These are phyloP conservation scores for Proliferodiscus dingleyae DNA, from an alignment of 2,329 filamentous ascomycete genomes.

Conservation along the genomic window DNA sequence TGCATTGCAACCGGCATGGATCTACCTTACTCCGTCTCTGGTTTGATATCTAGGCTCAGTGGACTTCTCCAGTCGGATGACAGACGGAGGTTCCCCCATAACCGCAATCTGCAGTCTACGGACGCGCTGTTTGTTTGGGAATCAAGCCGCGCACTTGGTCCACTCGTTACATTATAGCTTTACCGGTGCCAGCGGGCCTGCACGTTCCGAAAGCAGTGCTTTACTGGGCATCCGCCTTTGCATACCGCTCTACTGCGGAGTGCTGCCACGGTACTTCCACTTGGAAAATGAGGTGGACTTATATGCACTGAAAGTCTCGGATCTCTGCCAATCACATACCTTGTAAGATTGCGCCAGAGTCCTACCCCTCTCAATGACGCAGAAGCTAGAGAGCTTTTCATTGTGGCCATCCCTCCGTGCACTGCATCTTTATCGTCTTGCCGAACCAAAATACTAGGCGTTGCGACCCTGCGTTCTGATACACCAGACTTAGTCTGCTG, in stretches of 20 bases:
- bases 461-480: conserved; percentile 1
- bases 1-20: conserved; percentile 14
- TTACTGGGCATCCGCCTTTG: neutral
- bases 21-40: conserved; percentile 7
- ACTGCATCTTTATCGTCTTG: conserved; percentile 5
- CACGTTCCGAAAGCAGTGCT: neutral
- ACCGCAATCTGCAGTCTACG: neutral
- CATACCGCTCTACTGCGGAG: neutral
- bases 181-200: neutral
- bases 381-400: conserved; percentile 1
- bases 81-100: neutral
- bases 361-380: neutral
- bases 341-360: too few relatives aligned
- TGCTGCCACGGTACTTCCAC: neutral
- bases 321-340: neutral
- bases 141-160: neutral
- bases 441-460: neutral
- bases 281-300: neutral
- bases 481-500: neutral
- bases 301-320: neutral
- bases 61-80: conserved; percentile 12
- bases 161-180: neutral
- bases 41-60: neutral
- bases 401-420: conserved; percentile 7
- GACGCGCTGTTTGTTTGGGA: neutral